Evolutionary conservation across 495 filamentous ascomycete species (phyloP).

Genomic region (Aspergillus coremiiformis): DNA sequence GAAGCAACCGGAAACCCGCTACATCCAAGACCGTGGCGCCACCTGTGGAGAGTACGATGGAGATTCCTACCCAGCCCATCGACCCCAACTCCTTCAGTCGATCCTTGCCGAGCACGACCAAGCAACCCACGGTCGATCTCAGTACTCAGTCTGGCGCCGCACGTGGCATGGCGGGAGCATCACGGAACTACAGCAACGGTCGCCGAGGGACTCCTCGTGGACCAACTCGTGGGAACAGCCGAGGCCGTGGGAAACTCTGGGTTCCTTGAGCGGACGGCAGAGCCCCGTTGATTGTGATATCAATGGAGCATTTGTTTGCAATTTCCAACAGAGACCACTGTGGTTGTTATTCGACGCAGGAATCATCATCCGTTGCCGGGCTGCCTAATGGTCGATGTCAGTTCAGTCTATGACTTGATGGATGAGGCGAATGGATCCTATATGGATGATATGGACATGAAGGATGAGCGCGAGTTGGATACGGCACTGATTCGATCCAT

Average conservation of each 20-base stretch:
- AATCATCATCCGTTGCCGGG: slow-evolving; percentile 13
- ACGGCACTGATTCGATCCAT: background rate
- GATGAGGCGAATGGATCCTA: slow-evolving; percentile 25
- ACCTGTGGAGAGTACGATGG: slow-evolving; percentile 25
- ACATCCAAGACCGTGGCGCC: slow-evolving; percentile 21
- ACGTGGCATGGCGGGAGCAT: slow-evolving; percentile 32
- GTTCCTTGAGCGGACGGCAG: slow-evolving; percentile 37
- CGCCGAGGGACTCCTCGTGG: slow-evolving; percentile 31
- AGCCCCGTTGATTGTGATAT: slow-evolving; percentile 19
- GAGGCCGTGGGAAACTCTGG: slow-evolving; percentile 48
- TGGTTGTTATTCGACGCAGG: slow-evolving; percentile 18
- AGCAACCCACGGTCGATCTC: slow-evolving; percentile 30
- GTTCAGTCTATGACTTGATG: slow-evolving; percentile 22
- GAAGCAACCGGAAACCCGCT: slow-evolving; percentile 20
- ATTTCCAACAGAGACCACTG: slow-evolving; percentile 13
- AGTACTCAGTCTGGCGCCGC: slow-evolving; percentile 32
- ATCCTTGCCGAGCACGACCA: slow-evolving; percentile 24
- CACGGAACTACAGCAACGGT: slow-evolving; percentile 27
- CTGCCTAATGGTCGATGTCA: slow-evolving; percentile 15
- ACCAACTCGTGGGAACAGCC: slow-evolving; percentile 28
- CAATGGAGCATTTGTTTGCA: slow-evolving; percentile 18
- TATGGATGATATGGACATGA: slow-evolving; percentile 26
- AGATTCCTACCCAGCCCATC: slow-evolving; percentile 45
- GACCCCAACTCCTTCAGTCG: slow-evolving; percentile 51
- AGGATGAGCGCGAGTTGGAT: slow-evolving; percentile 17